Conservation (phyloP, 2,329 filamentous ascomycete genomes). For the Stagonosporopsis tanaceti region DNA sequence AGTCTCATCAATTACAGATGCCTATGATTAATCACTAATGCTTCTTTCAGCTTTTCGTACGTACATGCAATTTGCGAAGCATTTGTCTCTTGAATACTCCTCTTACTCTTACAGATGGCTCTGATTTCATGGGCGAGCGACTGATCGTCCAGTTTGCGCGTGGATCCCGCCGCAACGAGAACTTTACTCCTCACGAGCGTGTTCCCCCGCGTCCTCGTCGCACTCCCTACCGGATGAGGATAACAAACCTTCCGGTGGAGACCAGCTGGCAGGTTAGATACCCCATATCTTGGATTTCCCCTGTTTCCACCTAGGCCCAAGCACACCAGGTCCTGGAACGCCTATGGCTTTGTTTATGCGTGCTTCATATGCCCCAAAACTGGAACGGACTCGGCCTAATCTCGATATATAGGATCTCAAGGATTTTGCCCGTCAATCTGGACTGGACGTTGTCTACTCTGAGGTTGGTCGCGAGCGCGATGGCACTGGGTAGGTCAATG, state of each 20-base stretch:
- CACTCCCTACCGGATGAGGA: slow-evolving; percentile 96
- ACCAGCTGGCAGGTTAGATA: slow-evolving; percentile 99
- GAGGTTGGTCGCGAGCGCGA: slow-evolving; percentile 93
- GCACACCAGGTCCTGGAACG: slow-evolving; percentile 49
- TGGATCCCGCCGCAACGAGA: slow-evolving; percentile 77
- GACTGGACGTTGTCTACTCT: slow-evolving; percentile 96
- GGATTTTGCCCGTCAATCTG: slow-evolving; percentile 97
- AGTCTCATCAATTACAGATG: slow-evolving; percentile 46
- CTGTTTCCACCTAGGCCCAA: slow-evolving; percentile 45
- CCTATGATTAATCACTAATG: slow-evolving; percentile 33
- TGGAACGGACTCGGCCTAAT: slow-evolving; percentile 72
- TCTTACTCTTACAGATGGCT: slow-evolving; percentile 73
- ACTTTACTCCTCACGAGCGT: slow-evolving; percentile 69
- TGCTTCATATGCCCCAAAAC: slow-evolving; percentile 41
- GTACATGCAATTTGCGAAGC: slow-evolving; percentile 39
- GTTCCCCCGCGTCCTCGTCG: slow-evolving; percentile 83
- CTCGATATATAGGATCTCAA: slow-evolving; percentile 93
- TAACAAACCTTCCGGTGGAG: slow-evolving; percentile 94
- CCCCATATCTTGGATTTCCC: slow-evolving; percentile 58
- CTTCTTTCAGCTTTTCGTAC: slow-evolving; percentile 62
- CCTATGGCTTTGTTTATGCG: slow-evolving; percentile 47
- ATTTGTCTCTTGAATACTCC: neutral
- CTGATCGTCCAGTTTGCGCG: slow-evolving; percentile 98
- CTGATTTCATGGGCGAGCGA: slow-evolving; percentile 96
- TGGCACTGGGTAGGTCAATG: slow-evolving; percentile 79